Evolutionary conservation across 805 yeast genomes (phyloP), one percentile per base, ranked within the genome.

Genomic region (Priceomyces castillae): DNA sequence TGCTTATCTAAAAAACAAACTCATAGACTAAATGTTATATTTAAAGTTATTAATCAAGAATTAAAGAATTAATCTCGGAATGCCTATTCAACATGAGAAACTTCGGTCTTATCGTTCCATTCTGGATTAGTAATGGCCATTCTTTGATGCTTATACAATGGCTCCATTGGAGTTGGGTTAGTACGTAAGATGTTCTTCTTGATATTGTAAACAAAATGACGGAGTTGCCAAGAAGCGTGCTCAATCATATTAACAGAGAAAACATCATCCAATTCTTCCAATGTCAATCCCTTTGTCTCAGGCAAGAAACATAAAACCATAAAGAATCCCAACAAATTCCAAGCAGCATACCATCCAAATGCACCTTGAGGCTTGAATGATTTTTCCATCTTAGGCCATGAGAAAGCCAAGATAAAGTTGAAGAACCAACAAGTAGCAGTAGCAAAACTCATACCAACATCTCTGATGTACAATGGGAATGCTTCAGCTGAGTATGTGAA

Each of bases 261-360:
- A 14, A 85, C 86, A 39, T 80, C 82, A 58, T 85, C 92, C 57
- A 85, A 72, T 61, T 85, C 89, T 64, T 86, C 94, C 54, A 85
- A 74, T 0, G 92, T 82, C 49, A 81, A 74, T 26, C 80, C 80
- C 79, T 80, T 38, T 23, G 50, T 34, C 17, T 41, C 47, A 5
- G 46, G 46, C 31, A 38, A 39, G 18, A 46, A 67, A 74, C 84
- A 81, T 41, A 84, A 71, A 4, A 83, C 84, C 53, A 84, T 49
- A 61, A 79, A 77, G 66, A 80, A 80, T 1, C 84, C 84, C 38
- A 78, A 61, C 43, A 79, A 52, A 60, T 85, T 85, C 88, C 90
- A 82, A 12, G 82, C 92, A 0, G 90, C 92, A 57, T 84, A 86
- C 76, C 81, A 86, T n/a, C 90, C 88, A 58, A 84, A 86, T 3